Conservation (phyloP, 1,284 basidiomycete genomes). For the Singerocomus inundabilis region DNA sequence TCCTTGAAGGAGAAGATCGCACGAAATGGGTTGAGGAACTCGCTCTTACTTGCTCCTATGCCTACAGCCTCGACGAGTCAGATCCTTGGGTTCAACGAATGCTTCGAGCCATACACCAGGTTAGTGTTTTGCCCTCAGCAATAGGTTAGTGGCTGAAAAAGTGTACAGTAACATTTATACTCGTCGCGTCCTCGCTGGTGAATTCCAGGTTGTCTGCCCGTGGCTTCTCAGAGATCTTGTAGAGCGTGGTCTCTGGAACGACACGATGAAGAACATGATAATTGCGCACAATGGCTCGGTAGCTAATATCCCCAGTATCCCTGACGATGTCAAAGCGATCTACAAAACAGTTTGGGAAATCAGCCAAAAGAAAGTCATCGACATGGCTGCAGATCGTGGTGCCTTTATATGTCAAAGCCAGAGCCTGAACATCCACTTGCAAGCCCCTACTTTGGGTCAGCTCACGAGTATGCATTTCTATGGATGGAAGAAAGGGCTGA, state of each 20-base stretch:
- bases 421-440: slow-evolving; percentile 90
- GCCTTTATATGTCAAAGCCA: slow-evolving; percentile 98
- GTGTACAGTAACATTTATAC: slow-evolving; percentile 91
- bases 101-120: slow-evolving; percentile 97
- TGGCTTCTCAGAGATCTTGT: slow-evolving; percentile 98
- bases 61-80: slow-evolving; percentile 98
- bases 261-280: slow-evolving; percentile 99
- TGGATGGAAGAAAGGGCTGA: slow-evolving; percentile 99
- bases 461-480: slow-evolving; percentile 99
- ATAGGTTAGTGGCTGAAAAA: slow-evolving; percentile 9
- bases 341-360: slow-evolving; percentile 99
- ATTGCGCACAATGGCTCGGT: slow-evolving; percentile 97
- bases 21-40: slow-evolving; percentile 88
- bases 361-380: slow-evolving; percentile 96
- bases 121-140: slow-evolving; percentile 31
- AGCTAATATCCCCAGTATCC: slow-evolving; percentile 86
- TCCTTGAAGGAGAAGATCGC: slow-evolving; percentile 87
- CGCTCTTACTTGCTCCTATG: slow-evolving; percentile 95
- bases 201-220: slow-evolving; percentile 99
- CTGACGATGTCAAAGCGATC: slow-evolving; percentile 89
- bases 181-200: slow-evolving; percentile 97
- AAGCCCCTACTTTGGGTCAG: slow-evolving; percentile 90
- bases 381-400: slow-evolving; percentile 97
- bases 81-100: slow-evolving; percentile 98
- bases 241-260: slow-evolving; percentile 94